Evolutionary conservation across 495 filamentous ascomycete species (phyloP).

Genomic region (Penicillium atrosanguineum): DNA sequence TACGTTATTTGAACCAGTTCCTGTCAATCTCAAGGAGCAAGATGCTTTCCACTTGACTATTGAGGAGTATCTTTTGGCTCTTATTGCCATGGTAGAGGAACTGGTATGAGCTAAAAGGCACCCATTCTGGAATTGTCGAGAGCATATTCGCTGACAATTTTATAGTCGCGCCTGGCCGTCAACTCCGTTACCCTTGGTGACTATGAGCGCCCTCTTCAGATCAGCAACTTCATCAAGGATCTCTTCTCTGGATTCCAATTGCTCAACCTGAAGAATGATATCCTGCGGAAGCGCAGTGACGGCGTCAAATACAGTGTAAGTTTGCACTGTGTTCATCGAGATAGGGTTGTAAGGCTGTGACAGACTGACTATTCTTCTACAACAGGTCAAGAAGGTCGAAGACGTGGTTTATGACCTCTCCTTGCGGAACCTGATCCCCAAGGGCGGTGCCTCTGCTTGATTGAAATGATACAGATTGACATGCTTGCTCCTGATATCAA

Average conservation of each 20-base stretch:
- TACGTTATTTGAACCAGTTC: slow-evolving; percentile 55
- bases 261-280: slow-evolving; percentile 95
- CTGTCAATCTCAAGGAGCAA: slow-evolving; percentile 84
- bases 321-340: background rate
- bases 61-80: slow-evolving; percentile 89
- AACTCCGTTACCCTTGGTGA: slow-evolving; percentile 95
- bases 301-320: slow-evolving; percentile 89
- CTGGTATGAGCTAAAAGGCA: slow-evolving; percentile 47
- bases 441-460: slow-evolving; percentile 23
- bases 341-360: background rate
- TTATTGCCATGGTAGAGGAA: slow-evolving; percentile 86
- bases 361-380: slow-evolving; percentile 4
- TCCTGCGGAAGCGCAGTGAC: slow-evolving; percentile 81
- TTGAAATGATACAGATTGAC: background rate
- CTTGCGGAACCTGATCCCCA: slow-evolving; percentile 75
- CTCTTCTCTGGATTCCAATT: slow-evolving; percentile 94
- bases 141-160: background rate
- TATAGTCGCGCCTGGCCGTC: slow-evolving; percentile 77
- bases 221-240: slow-evolving; percentile 92
- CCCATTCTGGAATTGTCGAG: background rate
- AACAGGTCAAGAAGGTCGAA: slow-evolving; percentile 87
- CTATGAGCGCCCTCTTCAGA: slow-evolving; percentile 75
- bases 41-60: slow-evolving; percentile 94
- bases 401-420: slow-evolving; percentile 96
- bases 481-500: background rate